Evolutionary conservation across 179 eudicot genomes (phyloP), one percentile per base, ranked within the genome.

Genomic region (Silene coronaria): DNA sequence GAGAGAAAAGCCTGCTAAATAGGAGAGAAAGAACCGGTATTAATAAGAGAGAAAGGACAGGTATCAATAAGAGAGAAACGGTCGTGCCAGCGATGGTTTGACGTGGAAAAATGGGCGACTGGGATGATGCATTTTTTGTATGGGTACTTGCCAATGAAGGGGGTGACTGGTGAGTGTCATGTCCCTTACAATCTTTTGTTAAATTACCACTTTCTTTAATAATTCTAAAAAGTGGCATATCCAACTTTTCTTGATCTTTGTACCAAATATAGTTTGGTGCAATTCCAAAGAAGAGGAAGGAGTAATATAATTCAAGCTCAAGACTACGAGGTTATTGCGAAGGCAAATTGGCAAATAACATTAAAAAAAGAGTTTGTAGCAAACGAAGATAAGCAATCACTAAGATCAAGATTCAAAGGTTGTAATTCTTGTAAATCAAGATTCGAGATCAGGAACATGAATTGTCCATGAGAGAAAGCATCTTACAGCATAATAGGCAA

Each of bases 401-500:
- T 38, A 76, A 27, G 27, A 57, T 27, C 71, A 55, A 55, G 59
- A 17, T n/a, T 55, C 21, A 61, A 61, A 61, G 26, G 30, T 19
- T 22, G 6, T 57, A 30, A 34, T 34, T 34, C 38, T 34, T 34
- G 24, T 14, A 60, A 55, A 21, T 23, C 11, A 64, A 45, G 6
- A 65, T 46, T 24, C 12, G 58, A 46, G 12, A 66, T 38, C 46
- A 77, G 24, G 45, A 30, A 57, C 3, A 71, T 21, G 22, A 24
- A 22, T 26, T 12, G 12, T 32, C 64, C 24, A 19, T 3, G 45
- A 73, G 22, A 71, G 76, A 74, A 77, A 79, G 82, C 5, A 72
- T 75, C 96, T 77, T 89, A 94, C 98, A 14, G 98, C 85, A 86
- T 81, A 94, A 85, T 79, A 94, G 67, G 98, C 98, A 81, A 90